Conservation (phyloP, 495 filamentous ascomycete species). For the Cladorrhinum samala region DNA sequence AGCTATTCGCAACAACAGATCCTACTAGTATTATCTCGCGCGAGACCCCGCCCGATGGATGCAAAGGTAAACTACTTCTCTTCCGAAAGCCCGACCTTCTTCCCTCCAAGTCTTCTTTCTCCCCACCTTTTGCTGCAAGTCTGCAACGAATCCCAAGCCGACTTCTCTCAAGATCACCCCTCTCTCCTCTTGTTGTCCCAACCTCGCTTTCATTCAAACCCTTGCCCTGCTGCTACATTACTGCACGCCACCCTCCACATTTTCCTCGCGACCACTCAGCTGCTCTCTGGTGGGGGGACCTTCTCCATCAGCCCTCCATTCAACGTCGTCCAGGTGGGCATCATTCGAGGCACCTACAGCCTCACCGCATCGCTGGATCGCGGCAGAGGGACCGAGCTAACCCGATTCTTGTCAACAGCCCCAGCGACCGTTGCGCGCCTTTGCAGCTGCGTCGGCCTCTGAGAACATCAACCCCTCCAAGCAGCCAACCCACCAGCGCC, state of each 20-base stretch:
- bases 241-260: neutral
- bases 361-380: neutral
- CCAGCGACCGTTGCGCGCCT: conserved; percentile 56
- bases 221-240: neutral
- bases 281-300: too few species aligned
- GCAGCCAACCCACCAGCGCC: conserved; percentile 66
- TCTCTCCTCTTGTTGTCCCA: neutral
- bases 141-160: neutral
- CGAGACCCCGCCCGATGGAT: conserved; percentile 25
- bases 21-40: conserved; percentile 11
- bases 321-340: neutral
- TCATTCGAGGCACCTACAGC: neutral
- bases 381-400: conserved; percentile 11
- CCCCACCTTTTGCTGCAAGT: too few species aligned
- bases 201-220: conserved; percentile 10
- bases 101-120: too few species aligned
- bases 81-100: too few species aligned
- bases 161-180: conserved; percentile 1
- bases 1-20: conserved; percentile 12
- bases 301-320: too few species aligned
- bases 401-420: conserved; percentile 51
- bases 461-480: conserved; percentile 62
- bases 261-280: neutral
- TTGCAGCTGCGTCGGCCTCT: conserved; percentile 54
- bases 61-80: conserved; percentile 36